Base-by-base conservation (phyloP, 1,284 basidiomycete species). In the Marasmius fiardii region DNA sequence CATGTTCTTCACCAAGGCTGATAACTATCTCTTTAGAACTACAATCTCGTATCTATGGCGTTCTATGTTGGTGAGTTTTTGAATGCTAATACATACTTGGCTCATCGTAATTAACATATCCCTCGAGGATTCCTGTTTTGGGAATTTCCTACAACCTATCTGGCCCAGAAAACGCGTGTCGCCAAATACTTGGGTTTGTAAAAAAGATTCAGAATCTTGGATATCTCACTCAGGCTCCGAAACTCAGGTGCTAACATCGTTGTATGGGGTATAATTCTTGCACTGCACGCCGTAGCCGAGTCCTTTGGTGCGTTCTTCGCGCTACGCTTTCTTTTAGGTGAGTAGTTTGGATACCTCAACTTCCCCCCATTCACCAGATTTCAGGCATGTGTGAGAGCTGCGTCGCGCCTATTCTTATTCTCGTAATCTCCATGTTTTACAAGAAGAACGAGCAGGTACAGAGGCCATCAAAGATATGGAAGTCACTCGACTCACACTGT, bases 351-450 rank as follows among this genome's bases (percentile, higher is more conserved):
- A 33, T 53, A 31, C 49, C 21, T 24, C 12, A 45, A 28, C 14
- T 49, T 24, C 39, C 49, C 6, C 21, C 49, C 31, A 20, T 21
- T 20, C n/a, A 33, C 23, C 31, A 28, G 23, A 31, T 37, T 28
- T 23, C 41, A 85, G 85, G 86, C 44, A 85, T 86, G 83, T 81
- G 79, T 60, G 83, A 86, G 66, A 77, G 76, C 59, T 85, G 82
- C 58, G 83, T 86, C 2, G 78, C 82, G 8, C 86, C 84, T 0
- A 82, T 78, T 58, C 71, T 88, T 31, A 81, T 88, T 63, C 67
- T 86, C 45, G 77, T 86, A 50, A 79, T 88, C 34, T 80, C 81
- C 5, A 85, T 85, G 79, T 86, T 85, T 65, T 87, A 87, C 67
- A 85, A 82, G 70, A 87, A 85, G 68, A 72, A 84, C 52, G 85